Base-by-base conservation (phyloP, 768 basidiomycete genomes). In the Auricularia sp. region DNA sequence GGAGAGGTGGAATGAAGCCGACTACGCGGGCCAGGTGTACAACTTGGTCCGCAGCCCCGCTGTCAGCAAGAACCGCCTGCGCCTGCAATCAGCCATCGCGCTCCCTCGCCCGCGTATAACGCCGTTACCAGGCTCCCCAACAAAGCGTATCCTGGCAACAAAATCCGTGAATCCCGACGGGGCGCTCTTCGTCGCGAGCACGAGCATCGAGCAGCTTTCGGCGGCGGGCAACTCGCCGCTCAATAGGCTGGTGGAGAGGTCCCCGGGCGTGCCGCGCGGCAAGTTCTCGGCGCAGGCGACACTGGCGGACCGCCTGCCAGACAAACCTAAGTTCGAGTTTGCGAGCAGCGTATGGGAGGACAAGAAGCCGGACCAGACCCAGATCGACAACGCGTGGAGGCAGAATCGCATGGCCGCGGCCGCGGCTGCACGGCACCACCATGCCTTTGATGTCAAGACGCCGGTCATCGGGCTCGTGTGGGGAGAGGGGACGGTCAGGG, bases 381-480 rank as follows among this genome's bases (percentile, higher is more conserved):
- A 81, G 67, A 75, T 82, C 2, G 82, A 81, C 56, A 79, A 81
- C 64, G 84, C 84, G 1, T 83, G 83, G 69, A 73, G 84, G 29
- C 84, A 85, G 71, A 85, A 85, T 69, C 74, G 84, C 34, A 83
- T 85, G 75, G 74, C 83, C 1, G 83, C 82, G 3, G 76, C 83
- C 11, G 76, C 82, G 3, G 78, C 78, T 4, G 77, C 75, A 1
- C 78, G 84, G 1, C 84, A 85, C 68, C 72, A 84, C 29, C 77
- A 82, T 62, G 80, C 82, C 16, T 69, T 83, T 33, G 72, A 74
- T 47, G 73, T 85, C 8, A 66, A 69, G 6, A 78, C 77, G 3
- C 83, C 83, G 2, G 76, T 85, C 1, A 77, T 84, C 64, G 84
- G 83, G 5, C 71, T 85, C 4, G 78, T 84, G 16, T 85, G 83